Conservation (phyloP, 1,284 basidiomycete species). For the Hypsizygus ulmarius region DNA sequence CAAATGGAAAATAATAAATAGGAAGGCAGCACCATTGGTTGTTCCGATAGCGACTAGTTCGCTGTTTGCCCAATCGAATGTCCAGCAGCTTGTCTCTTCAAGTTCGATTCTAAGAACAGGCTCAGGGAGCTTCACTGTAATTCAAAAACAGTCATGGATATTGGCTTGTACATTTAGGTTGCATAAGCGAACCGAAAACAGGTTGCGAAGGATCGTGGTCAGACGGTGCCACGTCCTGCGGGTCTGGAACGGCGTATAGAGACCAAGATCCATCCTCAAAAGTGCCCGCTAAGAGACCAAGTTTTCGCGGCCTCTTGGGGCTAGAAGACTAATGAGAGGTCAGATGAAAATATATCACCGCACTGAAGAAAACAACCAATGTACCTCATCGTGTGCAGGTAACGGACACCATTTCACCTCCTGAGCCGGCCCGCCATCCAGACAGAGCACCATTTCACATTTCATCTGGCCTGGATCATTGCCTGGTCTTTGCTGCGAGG, state of each 20-base stretch:
- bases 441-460: conserved; percentile 76
- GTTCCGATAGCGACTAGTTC: conserved; percentile 76
- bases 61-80: conserved; percentile 86
- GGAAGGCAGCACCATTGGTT: conserved; percentile 60
- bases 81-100: conserved; percentile 69
- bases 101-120: conserved; percentile 71
- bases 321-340: conserved; percentile 20
- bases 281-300: conserved; percentile 79
- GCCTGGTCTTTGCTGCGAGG: conserved; percentile 6
- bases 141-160: background rate
- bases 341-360: conserved; percentile 1
- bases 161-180: background rate
- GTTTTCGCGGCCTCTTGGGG: conserved; percentile 46
- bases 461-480: conserved; percentile 42
- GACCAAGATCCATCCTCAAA: conserved; percentile 83
- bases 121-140: conserved; percentile 56
- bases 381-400: conserved; percentile 64
- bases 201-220: conserved; percentile 31
- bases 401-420: conserved; percentile 89
- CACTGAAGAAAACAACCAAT: background rate
- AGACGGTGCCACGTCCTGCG: conserved; percentile 44
- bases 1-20: background rate
- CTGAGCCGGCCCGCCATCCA: conserved; percentile 71
- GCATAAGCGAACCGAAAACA: conserved; percentile 37
- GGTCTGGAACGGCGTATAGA: conserved; percentile 76